Conservation (phyloP, 2,329 filamentous ascomycete species). For the Penicillium brasilianum region DNA sequence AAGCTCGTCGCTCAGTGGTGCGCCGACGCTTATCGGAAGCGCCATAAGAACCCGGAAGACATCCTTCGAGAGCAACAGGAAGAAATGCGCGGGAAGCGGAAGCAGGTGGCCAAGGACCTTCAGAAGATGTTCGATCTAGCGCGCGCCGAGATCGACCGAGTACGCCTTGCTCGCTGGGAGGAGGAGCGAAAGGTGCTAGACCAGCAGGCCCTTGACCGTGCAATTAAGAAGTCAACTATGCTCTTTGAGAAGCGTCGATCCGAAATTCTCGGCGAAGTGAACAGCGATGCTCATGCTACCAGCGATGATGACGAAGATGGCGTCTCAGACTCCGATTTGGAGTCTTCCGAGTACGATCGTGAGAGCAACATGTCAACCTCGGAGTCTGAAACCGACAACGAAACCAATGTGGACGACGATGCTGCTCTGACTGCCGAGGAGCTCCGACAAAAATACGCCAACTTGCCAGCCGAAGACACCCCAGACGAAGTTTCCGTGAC, state of each 20-base stretch:
- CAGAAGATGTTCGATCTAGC: conserved; percentile 66
- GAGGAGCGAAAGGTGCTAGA: conserved; percentile 57
- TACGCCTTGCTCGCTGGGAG: conserved; percentile 63
- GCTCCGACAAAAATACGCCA: conserved; percentile 54
- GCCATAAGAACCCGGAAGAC: conserved; percentile 65
- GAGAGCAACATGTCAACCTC: conserved; percentile 57
- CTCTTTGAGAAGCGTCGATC: conserved; percentile 53
- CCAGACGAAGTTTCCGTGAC: conserved; percentile 33
- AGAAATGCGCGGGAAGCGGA: conserved; percentile 71
- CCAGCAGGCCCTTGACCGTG: conserved; percentile 60
- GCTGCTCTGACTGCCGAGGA: conserved; percentile 54
- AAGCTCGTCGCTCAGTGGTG: conserved; percentile 72
- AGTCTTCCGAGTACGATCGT: conserved; percentile 66
- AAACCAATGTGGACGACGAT: conserved; percentile 48
- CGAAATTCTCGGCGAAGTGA: conserved; percentile 57
- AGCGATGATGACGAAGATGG: conserved; percentile 51
- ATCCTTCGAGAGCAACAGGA: conserved; percentile 77
- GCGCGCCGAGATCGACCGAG: conserved; percentile 61
- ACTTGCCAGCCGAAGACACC: conserved; percentile 38
- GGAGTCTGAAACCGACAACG: conserved; percentile 50
- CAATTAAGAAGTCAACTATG: conserved; percentile 58
- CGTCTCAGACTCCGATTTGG: conserved; percentile 50
- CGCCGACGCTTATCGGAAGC: conserved; percentile 49
- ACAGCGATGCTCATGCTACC: conserved; percentile 74
- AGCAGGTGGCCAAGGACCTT: conserved; percentile 69